Evolutionary conservation across 768 basidiomycete genomes (phyloP), one percentile per base, ranked within the genome.

Genomic region (Mycena leptocephala): DNA sequence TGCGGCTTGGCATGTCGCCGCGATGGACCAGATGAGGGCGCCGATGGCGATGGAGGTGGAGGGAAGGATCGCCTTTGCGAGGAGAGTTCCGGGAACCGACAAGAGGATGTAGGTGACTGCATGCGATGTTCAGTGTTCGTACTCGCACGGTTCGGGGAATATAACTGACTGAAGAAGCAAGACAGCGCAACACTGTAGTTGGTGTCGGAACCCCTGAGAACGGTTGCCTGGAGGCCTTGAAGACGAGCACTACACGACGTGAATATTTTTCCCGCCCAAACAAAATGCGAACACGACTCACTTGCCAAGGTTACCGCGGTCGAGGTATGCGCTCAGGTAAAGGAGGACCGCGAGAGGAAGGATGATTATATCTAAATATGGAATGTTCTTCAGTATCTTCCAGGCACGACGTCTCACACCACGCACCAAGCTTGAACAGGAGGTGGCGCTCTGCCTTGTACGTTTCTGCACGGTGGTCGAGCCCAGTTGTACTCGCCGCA

Each of bases 231-330:
- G 20, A 75, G 62, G 9, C 74, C 74, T 26, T 75, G 74, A 3
- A 75, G 74, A 58, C 74, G 74, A 14, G 74, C 74, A 26, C 74
- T 75, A 26, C 4, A 24, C 1, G 6, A 53, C 22, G 2, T 11
- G 14, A 48, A 11, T 33, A 37, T 56, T 6, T 33, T 14, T 16
- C 3, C 30, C 13, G 26, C 11, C 7, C 46, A 14, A 4, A 5
- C 3, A 9, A 16, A 24, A 37, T 22, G 5, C 28, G 35, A 26
- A 59, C 11, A 68, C 18, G 20, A 74, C 59, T 28, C 9, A 75
- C 74, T 75, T 75, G 46, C 74, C 74, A 33, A 75, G 68, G 22
- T 75, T 75, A 1, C 74, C 74, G 24, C 74, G 74, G 39, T 75
- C 74, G n/a, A 75, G 68, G 39, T 75, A 75, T 24, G 74, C 74